Evolutionary conservation across 2,329 filamentous ascomycete species (phyloP), one percentile per base, ranked within the genome.

Genomic region (Calonectria hawksworthii): DNA sequence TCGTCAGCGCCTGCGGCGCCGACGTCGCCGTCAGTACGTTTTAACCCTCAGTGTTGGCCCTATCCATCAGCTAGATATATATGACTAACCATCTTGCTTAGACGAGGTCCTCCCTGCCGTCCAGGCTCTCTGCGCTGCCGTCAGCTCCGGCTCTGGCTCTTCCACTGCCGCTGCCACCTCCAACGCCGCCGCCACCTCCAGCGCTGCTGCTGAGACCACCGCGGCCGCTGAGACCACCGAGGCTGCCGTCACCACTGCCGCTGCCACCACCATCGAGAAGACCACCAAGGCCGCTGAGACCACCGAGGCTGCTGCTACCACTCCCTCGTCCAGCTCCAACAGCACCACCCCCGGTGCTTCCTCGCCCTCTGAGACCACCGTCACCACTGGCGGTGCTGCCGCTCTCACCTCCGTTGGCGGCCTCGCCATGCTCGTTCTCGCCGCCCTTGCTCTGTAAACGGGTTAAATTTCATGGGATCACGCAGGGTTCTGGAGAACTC

Each of bases 11-110:
- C 69, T 87, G 86, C 76, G 85, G 85, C 74, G 52, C 81, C 52
- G 83, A 85, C 41, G 80, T 80, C 73, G 85, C 86, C 79, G 34
- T 87, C 67, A 81, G 86, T 87, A 84, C 64, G 86, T 85, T 85
- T 38, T 23, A 63, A 32, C 41, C 65, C 50, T n/a, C 41, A 21
- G 14, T 8, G 14, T 21, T 16, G 21, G 21, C 41, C 8, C 18
- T 7, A 30, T 47, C 28, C 10, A 32, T 30, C 34, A 28, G 16
- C 11, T 32, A 26, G 6, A 2, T 44, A n/a, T 51, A 72, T n/a
- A n/a, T n/a, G n/a, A n/a, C 59, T 79, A 81, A 77, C 81, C 79
- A 67, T 30, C 23, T 26, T n/a, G 9, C 23, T 28, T 66, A 87
- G 86, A 80, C 79, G 76, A 86, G 77, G 85, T 87, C 56, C 81